Evolutionary conservation across 192 early-diverging fungal species (phyloP).

Genomic region (Mortierella alpina): DNA sequence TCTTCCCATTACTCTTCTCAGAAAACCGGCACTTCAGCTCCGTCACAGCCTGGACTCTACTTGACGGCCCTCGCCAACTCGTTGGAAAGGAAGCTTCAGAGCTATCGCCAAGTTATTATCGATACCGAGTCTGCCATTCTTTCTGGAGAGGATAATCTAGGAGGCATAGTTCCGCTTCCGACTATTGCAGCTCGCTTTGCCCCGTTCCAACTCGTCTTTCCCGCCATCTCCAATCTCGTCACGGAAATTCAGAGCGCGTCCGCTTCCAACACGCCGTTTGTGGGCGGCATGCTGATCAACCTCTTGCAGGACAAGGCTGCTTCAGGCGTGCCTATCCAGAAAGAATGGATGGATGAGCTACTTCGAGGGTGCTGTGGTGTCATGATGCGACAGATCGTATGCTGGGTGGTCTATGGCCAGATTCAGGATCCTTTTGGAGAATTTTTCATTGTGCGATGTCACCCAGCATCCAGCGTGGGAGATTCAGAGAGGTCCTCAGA

Average conservation of each 20-base stretch:
- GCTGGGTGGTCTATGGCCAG: slow-evolving; percentile 77
- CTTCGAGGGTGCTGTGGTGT: slow-evolving; percentile 61
- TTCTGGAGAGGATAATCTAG: slow-evolving; percentile 63
- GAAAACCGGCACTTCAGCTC: background rate
- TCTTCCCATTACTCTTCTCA: slow-evolving; percentile 1
- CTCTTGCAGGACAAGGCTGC: slow-evolving; percentile 60
- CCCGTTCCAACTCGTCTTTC: slow-evolving; percentile 65
- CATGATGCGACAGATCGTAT: slow-evolving; percentile 67
- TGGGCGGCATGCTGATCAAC: slow-evolving; percentile 63
- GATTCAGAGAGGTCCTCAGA: too few relatives aligned
- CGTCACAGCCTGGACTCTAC: slow-evolving; percentile 48
- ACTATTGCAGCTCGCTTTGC: slow-evolving; percentile 54
- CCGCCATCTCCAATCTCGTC: slow-evolving; percentile 56
- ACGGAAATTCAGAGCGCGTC: slow-evolving; percentile 49
- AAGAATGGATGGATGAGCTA: slow-evolving; percentile 59
- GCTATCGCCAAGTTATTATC: slow-evolving; percentile 60
- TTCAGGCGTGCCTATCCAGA: slow-evolving; percentile 64
- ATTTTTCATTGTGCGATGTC: slow-evolving; percentile 68
- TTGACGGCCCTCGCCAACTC: slow-evolving; percentile 61
- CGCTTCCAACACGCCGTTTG: slow-evolving; percentile 24
- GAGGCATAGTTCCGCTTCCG: slow-evolving; percentile 59
- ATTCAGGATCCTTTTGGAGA: slow-evolving; percentile 69
- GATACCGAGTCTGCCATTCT: slow-evolving; percentile 63
- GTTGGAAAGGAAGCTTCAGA: slow-evolving; percentile 54
- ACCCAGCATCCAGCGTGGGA: background rate